phyloP scores from a whole-genome alignment of 352 stramenopile genomes.

The Pythium aquatile region DNA sequence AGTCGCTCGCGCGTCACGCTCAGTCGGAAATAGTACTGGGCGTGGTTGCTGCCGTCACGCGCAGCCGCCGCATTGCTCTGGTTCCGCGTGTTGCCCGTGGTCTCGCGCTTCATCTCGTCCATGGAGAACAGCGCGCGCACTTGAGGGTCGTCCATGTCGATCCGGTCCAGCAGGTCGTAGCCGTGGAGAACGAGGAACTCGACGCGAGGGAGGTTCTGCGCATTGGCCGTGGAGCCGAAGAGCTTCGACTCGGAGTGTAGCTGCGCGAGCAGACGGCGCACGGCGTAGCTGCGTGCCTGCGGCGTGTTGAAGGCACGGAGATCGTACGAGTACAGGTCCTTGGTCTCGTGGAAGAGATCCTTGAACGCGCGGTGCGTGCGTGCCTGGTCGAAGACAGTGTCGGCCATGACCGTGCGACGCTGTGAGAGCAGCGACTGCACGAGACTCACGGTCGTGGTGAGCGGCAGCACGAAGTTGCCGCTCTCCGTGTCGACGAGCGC shows the following conservation, averaged over 20 bases:
- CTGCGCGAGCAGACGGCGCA: slow-evolving; percentile 55
- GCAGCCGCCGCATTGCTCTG: slow-evolving; percentile 11
- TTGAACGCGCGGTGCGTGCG: slow-evolving; percentile 50
- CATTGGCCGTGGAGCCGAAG: slow-evolving; percentile 25
- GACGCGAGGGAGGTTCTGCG: slow-evolving; percentile 43
- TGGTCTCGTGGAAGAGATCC: slow-evolving; percentile 49
- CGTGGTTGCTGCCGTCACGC: slow-evolving; percentile 1
- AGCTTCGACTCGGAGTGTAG: slow-evolving; percentile 43
- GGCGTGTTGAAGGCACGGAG: slow-evolving; percentile 55
- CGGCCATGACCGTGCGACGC: slow-evolving; percentile 57
- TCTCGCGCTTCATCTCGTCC: slow-evolving; percentile 78
- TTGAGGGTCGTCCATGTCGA: slow-evolving; percentile 68
- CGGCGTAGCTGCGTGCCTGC: slow-evolving; percentile 60
- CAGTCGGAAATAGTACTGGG: slow-evolving; percentile 66
- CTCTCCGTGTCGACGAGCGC: slow-evolving; percentile 42
- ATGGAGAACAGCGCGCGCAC: slow-evolving; percentile 77
- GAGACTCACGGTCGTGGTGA: slow-evolving; percentile 58
- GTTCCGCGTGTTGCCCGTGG: slow-evolving; percentile 5
- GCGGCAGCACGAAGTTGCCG: slow-evolving; percentile 59
- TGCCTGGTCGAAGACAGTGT: slow-evolving; percentile 60
- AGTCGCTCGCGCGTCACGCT: slow-evolving; percentile 40
- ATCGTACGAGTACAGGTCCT: slow-evolving; percentile 56
- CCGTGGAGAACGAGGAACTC: slow-evolving; percentile 76
- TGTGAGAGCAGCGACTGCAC: slow-evolving; percentile 74
- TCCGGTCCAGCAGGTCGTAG: slow-evolving; percentile 73